Base-by-base conservation (phyloP, 805 yeast species). In the Brettanomyces bruxellensis region DNA sequence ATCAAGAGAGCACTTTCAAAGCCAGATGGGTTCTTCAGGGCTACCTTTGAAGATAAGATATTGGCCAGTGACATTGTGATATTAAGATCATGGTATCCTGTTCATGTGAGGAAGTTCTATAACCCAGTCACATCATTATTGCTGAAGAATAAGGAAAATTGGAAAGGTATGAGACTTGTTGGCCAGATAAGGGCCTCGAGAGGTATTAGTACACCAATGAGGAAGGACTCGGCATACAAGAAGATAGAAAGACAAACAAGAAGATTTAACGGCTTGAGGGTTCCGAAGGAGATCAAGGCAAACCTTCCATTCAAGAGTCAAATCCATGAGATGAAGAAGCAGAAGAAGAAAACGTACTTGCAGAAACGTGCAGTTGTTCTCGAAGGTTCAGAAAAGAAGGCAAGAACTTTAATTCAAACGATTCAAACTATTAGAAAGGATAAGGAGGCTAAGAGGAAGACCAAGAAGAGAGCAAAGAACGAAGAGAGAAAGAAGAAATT, bases 111-210 rank as follows among this genome's bases (percentile, higher is more conserved):
- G 65, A 81, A 81, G 63, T 93, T 88, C 67, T 95, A 91, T 67
- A 95, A 93, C 61, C 98, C 98, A 1, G 98, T 93, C 22, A 86
- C 97, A 0, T 93, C 99, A 1, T 71, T 91, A 60, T 72, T 95
- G 56, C 66, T 90, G 48, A 61, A 70, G 34, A 78, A 88, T 54
- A 93, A 93, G 67, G 71, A 74, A 32, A 86, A 86, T 58, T 93
- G 99, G 99, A 78, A 78, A 58, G 99, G 99, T 51, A 89, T 93
- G 95, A 78, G 95, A 60, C 72, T 91, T 51, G 93, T 97, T 0
- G 99, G 99, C 48, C 84, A 84, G 57, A 89, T 93, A 39, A 79
- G 99, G 58, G 91, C 93, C 23, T 95, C 76, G 24, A 64, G 73
- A 54, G 76, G 74, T 36, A 58, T 88, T 41, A 49, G 45, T 44